Base-by-base conservation (phyloP, 1,284 basidiomycete genomes). In the Rhodofomes roseus region DNA sequence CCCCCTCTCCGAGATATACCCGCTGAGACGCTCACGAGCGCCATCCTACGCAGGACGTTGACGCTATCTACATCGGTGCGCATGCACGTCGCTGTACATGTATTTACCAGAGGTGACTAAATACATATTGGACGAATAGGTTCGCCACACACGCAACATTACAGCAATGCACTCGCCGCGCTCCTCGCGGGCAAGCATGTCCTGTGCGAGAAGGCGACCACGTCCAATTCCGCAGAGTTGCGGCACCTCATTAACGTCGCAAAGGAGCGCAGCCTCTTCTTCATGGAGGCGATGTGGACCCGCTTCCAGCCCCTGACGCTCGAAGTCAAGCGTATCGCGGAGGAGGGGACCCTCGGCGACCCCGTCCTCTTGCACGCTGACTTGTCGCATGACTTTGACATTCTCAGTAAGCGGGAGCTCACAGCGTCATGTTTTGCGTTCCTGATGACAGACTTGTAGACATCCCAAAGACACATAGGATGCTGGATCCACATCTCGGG, bases 271-370 rank as follows among this genome's bases (percentile, higher is more conserved):
- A 82, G 85, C 14, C 80, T 93, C 1, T 95, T 95, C 78, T 84
- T 95, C 66, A 95, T 95, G 93, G 93, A 95, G 74, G 93, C 87
- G 2, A 80, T 93, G 72, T 90, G 86, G 88, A 93, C 90, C 8
- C 80, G 90, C 29, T 93, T 92, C 76, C 87, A 89, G 59, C 90
- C 90, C 4, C 78, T 90, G 59, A 76, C 79, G 7, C 66, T 78
- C n/a, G 88, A 87, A 60, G 75, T 92, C 53, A 87, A 89, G 73
- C 78, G 79, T 62, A 74, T 90, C 52, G 79, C 83, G 0, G 84
- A 89, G 55, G 78, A 80, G 52, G 87, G 87, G 14, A 73, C 72
- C 16, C 75, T 92, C 22, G 90, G 89, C 8, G 76, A 81, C 23
- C 86, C 89, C 16, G 75, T 88, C 8, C 76, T 87, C 2, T 64